Percentiles rank a stretch among this genome's conserved stretches.
These are phyloP conservation scores for Colletotrichum sp. DNA, from an alignment of 2,329 filamentous ascomycete species.

Conservation along the genomic window DNA sequence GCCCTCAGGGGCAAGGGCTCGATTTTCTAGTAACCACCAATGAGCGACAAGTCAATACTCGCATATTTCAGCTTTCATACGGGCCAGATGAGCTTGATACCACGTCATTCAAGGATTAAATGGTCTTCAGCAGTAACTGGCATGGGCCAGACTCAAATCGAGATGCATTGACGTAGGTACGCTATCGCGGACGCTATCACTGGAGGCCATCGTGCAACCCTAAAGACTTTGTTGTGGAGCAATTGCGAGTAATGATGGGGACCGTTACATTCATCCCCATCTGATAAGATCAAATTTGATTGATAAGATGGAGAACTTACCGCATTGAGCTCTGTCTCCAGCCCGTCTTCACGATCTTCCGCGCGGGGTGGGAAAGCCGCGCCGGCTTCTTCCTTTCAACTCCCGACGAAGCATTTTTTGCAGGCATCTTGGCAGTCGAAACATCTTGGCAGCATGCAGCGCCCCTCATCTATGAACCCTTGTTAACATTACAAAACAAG, in stretches of 20 bases:
- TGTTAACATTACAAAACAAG: neutral
- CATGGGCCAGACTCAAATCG: neutral
- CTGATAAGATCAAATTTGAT: neutral
- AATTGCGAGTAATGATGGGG: neutral
- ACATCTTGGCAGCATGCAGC: neutral
- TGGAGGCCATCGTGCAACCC: neutral
- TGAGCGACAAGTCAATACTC: neutral
- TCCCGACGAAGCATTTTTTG: neutral
- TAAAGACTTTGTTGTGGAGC: neutral
- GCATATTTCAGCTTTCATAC: neutral
- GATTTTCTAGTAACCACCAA: neutral
- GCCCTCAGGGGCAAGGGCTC: neutral
- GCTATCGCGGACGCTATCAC: neutral
- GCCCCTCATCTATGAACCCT: neutral
- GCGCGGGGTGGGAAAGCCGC: neutral
- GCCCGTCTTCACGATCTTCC: neutral
- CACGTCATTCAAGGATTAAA: neutral
- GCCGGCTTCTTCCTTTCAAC: neutral
- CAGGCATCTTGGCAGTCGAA: neutral
- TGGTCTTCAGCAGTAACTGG: neutral
- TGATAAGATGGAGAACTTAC: neutral
- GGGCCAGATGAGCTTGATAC: neutral
- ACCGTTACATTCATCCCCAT: neutral
- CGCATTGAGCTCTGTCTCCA: neutral
- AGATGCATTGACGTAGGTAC: neutral